Conservation (phyloP, 306 rosid species). For the Quercus gilva region DNA sequence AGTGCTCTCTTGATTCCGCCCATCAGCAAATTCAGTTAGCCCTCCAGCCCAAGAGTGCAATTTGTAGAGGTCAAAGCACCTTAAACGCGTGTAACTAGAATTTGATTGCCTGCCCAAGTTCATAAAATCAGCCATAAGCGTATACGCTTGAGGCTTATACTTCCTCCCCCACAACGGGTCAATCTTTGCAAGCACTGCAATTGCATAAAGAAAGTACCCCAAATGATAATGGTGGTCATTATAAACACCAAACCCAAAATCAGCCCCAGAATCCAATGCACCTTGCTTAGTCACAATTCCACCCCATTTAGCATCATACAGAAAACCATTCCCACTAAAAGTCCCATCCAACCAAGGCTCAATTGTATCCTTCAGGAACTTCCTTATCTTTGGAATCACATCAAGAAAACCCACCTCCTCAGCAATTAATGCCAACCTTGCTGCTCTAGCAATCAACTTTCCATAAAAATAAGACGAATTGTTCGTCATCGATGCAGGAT, state of each 20-base stretch:
- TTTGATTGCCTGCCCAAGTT: conserved; percentile 35
- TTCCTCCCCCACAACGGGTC: conserved; percentile 79
- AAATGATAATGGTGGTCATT: conserved; percentile 84
- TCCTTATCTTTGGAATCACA: conserved; percentile 51
- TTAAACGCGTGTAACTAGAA: conserved; percentile 54
- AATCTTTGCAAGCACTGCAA: conserved; percentile 74
- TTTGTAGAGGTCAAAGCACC: conserved; percentile 69
- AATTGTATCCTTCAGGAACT: conserved; percentile 59
- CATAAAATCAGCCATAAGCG: conserved; percentile 68
- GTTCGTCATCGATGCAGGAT: conserved; percentile 30
- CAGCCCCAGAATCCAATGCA: conserved; percentile 46
- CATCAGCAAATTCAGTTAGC: conserved; percentile 70
- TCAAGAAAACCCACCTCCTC: conserved; percentile 62
- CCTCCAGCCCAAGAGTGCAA: conserved; percentile 97
- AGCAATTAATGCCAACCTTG: conserved; percentile 83
- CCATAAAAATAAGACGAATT: conserved; percentile 60
- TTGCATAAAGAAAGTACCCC: conserved; percentile 77
- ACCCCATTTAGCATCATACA: conserved; percentile 74
- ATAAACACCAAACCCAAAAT: conserved; percentile 81
- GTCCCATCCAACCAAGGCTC: conserved; percentile 89
- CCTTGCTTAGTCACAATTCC: conserved; percentile 75
- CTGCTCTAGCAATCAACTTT: conserved; percentile 78
- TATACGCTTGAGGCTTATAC: conserved; percentile 63
- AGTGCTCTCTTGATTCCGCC: conserved; percentile 86
- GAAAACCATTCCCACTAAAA: conserved; percentile 71